phyloP scores from a whole-genome alignment of 2,329 filamentous ascomycete genomes.

The Colletotrichum sp. region DNA sequence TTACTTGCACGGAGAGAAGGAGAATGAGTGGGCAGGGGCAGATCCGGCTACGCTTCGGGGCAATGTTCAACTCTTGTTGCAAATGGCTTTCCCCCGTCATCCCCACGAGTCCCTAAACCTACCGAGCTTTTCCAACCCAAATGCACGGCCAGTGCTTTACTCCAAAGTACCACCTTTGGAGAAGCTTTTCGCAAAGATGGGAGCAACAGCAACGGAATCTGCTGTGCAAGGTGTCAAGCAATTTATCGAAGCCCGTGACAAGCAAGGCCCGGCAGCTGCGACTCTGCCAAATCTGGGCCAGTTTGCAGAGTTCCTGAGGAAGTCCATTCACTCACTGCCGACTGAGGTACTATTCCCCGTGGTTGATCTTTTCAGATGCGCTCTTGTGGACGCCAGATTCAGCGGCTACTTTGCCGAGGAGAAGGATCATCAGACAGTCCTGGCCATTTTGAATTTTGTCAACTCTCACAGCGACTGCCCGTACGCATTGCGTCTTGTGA shows the following conservation, averaged over 20 bases:
- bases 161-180: slow-evolving; percentile 80
- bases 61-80: slow-evolving; percentile 75
- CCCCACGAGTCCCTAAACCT: slow-evolving; percentile 74
- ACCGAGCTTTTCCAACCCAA: slow-evolving; percentile 69
- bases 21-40: slow-evolving; percentile 82
- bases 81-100: slow-evolving; percentile 78
- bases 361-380: slow-evolving; percentile 82
- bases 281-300: slow-evolving; percentile 72
- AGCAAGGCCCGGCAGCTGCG: slow-evolving; percentile 65
- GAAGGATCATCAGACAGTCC: slow-evolving; percentile 64
- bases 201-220: slow-evolving; percentile 58
- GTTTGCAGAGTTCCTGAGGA: slow-evolving; percentile 66
- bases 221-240: slow-evolving; percentile 67
- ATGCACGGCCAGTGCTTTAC: slow-evolving; percentile 72
- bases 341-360: slow-evolving; percentile 75
- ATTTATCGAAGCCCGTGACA: slow-evolving; percentile 71
- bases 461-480: slow-evolving; percentile 64
- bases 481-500: slow-evolving; percentile 83
- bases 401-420: slow-evolving; percentile 87
- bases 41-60: slow-evolving; percentile 69
- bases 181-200: slow-evolving; percentile 83
- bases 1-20: slow-evolving; percentile 75
- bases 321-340: slow-evolving; percentile 60
- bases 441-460: slow-evolving; percentile 64
- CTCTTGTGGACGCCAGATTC: slow-evolving; percentile 77